Base-by-base conservation (phyloP, 2,329 filamentous ascomycete species). In the Bipolaris sorokiniana region DNA sequence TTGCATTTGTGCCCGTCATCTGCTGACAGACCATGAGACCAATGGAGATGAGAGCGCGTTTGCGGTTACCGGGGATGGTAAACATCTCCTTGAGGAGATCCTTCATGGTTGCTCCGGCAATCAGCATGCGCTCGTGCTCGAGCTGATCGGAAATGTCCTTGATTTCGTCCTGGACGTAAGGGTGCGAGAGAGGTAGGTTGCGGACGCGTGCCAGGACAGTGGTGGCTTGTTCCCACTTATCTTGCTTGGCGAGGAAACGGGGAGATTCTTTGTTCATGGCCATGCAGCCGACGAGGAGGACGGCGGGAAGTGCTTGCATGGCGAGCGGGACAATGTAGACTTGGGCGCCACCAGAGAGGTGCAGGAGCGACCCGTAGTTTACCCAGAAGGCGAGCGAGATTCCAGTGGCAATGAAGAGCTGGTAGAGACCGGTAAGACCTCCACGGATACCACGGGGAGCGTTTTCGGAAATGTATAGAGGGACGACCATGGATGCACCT, bases 1-100 rank as follows among this genome's bases (percentile, higher is more conserved):
- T 76, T 23, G 74, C 75, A 18, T 77, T 77, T 2, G 73, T 76
- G 16, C 87, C 88, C 0, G 88, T 90, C 84, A 90, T 88, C 71
- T 90, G 88, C 72, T 91, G 88, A 72, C 86, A 90, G 37, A 90
- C 78, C 88, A 82, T 85, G 34, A 82, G 76, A 13, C 74, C 88
- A 80, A 91, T 83, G 28, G 85, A 87, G 54, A 90, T 82, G 45
- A 89, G 73, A 2, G 84, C 85, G 48, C 88, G 83, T 66, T 88
- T 88, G 55, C 88, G 81, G 52, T 86, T 84, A 7, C 75, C 75
- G 5, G 75, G 75, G 46, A 78, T 74, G 15, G 68, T 72, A 81
- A 81, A 84, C 75, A 78, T 77, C 57, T 78, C 76, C 56, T 65
- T 72, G 33, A 76, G 63, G 5, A 78, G 64, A 59, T 78, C 75